These are phyloP conservation scores for Mortierella polycephala DNA, from an alignment of 371 early-diverging fungal species.

Conservation along the genomic window DNA sequence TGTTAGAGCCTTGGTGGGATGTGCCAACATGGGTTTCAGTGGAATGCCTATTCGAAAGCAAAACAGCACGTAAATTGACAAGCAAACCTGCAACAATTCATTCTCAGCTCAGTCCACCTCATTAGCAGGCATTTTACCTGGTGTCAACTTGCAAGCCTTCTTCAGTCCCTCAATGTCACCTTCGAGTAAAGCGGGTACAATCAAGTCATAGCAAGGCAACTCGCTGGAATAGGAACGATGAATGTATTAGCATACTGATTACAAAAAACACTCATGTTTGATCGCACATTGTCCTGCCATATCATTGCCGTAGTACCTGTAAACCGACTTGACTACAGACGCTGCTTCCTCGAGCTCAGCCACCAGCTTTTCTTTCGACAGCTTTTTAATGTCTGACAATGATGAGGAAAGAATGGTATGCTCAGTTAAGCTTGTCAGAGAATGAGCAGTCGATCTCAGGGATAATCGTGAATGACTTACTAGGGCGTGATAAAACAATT, in stretches of 20 bases:
- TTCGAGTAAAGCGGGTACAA: conserved; percentile 87
- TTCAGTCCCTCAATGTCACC: conserved; percentile 75
- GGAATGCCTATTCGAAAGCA: conserved; percentile 74
- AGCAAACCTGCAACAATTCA: neutral
- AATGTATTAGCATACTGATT: neutral
- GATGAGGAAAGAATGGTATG: neutral
- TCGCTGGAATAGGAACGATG: conserved; percentile 61
- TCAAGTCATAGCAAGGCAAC: conserved; percentile 90
- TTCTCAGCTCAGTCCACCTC: neutral
- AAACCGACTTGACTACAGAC: conserved; percentile 88
- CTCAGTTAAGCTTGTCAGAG: neutral
- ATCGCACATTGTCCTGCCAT: neutral
- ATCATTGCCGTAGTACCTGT: conserved; percentile 67
- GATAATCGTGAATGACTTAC: conserved; percentile 18
- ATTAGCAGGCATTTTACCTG: conserved; percentile 63
- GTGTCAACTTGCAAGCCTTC: conserved; percentile 86
- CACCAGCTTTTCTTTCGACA: conserved; percentile 64
- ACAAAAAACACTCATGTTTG: neutral
- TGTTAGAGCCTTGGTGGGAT: conserved; percentile 95
- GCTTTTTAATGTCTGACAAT: conserved; percentile 56
- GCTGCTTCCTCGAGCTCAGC: conserved; percentile 74
- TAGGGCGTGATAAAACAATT: conserved; percentile 63
- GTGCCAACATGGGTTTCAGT: conserved; percentile 99
- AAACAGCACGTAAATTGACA: neutral
- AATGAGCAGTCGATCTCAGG: neutral